phyloP scores from a whole-genome alignment of 1,284 basidiomycete species.

The Fomitopsis palustris region DNA sequence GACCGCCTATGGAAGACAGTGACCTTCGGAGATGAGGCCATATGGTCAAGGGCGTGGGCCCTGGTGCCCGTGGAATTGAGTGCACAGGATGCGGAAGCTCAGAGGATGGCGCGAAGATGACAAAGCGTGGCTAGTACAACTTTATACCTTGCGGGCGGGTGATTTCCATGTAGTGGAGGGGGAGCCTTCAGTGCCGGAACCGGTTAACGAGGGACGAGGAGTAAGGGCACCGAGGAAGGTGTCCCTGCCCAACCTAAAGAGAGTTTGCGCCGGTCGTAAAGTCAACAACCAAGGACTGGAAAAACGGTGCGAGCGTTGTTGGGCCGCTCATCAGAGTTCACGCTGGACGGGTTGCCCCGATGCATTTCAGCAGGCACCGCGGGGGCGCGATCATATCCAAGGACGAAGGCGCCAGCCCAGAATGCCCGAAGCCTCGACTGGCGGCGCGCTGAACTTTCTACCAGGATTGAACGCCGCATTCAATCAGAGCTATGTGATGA shows the following conservation, averaged over 20 bases:
- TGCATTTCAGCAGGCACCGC: neutral
- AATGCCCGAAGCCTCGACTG: neutral
- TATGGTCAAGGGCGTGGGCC: conserved; percentile 1
- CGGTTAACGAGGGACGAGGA: neutral
- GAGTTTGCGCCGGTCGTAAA: neutral
- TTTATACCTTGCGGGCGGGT: neutral
- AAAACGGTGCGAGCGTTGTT: neutral
- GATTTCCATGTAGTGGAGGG: neutral
- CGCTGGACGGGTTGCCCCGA: neutral
- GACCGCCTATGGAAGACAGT: conserved; percentile 3
- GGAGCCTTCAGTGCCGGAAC: neutral
- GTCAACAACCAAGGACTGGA: neutral
- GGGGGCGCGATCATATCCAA: neutral
- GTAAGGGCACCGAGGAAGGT: neutral
- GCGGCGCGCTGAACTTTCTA: neutral
- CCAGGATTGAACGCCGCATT: neutral
- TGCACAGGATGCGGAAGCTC: neutral
- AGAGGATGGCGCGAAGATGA: neutral
- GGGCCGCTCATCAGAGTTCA: neutral
- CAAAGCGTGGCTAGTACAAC: neutral
- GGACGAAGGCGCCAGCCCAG: neutral
- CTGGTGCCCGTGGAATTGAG: conserved; percentile 1
- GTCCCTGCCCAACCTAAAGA: neutral
- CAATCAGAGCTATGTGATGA: neutral
- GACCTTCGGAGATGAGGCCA: conserved; percentile 2